These are phyloP conservation scores for Pythium guiyangense DNA, from an alignment of 352 stramenopile genomes.

Conservation along the genomic window DNA sequence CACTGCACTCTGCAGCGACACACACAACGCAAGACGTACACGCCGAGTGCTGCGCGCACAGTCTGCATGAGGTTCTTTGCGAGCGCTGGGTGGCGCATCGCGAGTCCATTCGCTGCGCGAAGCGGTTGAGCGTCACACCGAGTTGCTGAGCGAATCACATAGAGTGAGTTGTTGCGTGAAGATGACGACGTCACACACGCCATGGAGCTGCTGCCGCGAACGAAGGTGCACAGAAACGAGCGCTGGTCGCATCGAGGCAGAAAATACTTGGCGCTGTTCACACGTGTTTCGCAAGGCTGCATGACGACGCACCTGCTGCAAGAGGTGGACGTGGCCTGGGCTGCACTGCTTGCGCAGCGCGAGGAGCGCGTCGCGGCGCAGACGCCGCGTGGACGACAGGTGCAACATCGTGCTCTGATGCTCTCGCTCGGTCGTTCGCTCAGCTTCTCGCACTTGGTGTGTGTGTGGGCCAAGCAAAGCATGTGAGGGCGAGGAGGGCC, in stretches of 20 bases:
- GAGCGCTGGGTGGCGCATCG: slow-evolving; percentile 30
- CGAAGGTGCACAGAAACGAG: neutral
- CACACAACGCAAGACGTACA: slow-evolving; percentile 22
- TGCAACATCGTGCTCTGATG: slow-evolving; percentile 23
- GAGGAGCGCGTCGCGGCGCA: slow-evolving; percentile 51
- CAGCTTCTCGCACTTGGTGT: neutral
- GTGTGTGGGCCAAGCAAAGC: neutral
- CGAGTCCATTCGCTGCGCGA: slow-evolving; percentile 25
- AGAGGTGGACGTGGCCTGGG: slow-evolving; percentile 55
- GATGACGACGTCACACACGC: neutral
- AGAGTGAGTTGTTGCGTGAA: neutral
- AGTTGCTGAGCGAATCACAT: slow-evolving; percentile 57
- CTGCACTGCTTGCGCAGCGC: slow-evolving; percentile 50
- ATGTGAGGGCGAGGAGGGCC: neutral
- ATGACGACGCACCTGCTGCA: slow-evolving; percentile 54
- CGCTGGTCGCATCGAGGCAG: neutral
- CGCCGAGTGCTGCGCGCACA: slow-evolving; percentile 52
- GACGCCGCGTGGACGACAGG: slow-evolving; percentile 49
- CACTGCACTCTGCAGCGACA: too few relatives aligned
- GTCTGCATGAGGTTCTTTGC: slow-evolving; percentile 47
- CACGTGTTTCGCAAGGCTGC: neutral
- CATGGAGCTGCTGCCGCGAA: neutral
- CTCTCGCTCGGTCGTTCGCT: slow-evolving; percentile 1
- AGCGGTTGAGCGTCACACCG: slow-evolving; percentile 47
- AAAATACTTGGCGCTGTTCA: neutral